Evolutionary conservation across 2,329 filamentous ascomycete species (phyloP).

Genomic region (Arthrinium puccinioides): DNA sequence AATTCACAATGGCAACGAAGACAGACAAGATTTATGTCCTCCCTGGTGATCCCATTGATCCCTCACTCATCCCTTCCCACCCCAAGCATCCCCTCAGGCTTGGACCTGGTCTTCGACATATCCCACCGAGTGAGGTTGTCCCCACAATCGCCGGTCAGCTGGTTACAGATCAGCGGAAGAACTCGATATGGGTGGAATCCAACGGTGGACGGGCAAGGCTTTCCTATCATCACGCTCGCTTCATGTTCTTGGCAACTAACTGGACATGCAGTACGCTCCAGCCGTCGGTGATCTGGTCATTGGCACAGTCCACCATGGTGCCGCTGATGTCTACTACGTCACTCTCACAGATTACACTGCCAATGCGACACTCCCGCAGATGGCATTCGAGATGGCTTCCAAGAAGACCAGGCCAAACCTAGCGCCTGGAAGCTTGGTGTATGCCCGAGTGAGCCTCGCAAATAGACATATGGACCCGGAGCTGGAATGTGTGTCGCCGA

Average conservation of each 20-base stretch:
- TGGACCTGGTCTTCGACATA: constrained; percentile 76
- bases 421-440: constrained; percentile 69
- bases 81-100: constrained; percentile 67
- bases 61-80: constrained; percentile 58
- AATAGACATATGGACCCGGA: constrained; percentile 83
- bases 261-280: constrained; percentile 62
- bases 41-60: constrained; percentile 70
- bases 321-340: constrained; percentile 73
- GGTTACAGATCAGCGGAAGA: constrained; percentile 63
- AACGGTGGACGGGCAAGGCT: constrained; percentile 60
- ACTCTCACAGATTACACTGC: constrained; percentile 60
- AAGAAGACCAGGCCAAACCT: constrained; percentile 87
- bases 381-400: constrained; percentile 88
- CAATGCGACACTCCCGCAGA: constrained; percentile 67
- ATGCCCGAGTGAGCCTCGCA: constrained; percentile 73
- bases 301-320: constrained; percentile 71
- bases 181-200: constrained; percentile 70
- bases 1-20: constrained; percentile 42
- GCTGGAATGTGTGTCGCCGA: constrained; percentile 78
- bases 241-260: not conserved
- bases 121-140: constrained; percentile 67
- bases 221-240: not conserved
- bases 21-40: constrained; percentile 60
- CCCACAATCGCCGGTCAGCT: constrained; percentile 62
- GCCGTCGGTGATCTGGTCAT: constrained; percentile 80